Conservation (phyloP, 345 rosid genomes). For the Moringa oleifera region DNA sequence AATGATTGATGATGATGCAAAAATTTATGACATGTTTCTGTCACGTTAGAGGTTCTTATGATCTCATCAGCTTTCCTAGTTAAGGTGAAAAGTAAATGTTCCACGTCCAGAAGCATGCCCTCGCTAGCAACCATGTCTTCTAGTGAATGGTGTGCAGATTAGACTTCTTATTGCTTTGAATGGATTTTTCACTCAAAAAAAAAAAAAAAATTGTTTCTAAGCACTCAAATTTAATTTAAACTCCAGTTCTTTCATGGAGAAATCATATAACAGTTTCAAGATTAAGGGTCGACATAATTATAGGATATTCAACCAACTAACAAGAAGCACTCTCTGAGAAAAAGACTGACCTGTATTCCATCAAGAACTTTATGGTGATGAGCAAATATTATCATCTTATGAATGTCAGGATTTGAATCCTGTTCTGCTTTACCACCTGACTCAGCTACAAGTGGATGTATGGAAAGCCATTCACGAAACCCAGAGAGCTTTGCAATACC, state of each 20-base stretch:
- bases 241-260: neutral
- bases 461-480: conserved; percentile 78
- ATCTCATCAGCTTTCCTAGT: too few relatives aligned
- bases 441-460: conserved; percentile 60
- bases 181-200: neutral
- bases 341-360: conserved; percentile 68
- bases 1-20: neutral
- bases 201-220: neutral
- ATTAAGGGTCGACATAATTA: neutral
- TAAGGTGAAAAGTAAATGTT: too few relatives aligned
- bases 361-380: conserved; percentile 96
- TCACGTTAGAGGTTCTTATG: neutral
- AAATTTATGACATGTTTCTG: neutral
- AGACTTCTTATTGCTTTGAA: too few relatives aligned
- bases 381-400: conserved; percentile 87
- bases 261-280: neutral
- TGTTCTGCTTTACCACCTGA: conserved; percentile 39
- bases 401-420: conserved; percentile 35
- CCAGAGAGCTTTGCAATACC: conserved; percentile 90
- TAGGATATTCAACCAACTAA: neutral
- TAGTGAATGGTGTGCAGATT: too few relatives aligned
- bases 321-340: conserved; percentile 3
- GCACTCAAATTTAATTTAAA: neutral
- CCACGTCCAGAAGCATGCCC: too few relatives aligned
- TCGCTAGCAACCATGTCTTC: too few relatives aligned